Conservation (phyloP, 1,284 basidiomycete species). For the Sporisorium scitamineum region DNA sequence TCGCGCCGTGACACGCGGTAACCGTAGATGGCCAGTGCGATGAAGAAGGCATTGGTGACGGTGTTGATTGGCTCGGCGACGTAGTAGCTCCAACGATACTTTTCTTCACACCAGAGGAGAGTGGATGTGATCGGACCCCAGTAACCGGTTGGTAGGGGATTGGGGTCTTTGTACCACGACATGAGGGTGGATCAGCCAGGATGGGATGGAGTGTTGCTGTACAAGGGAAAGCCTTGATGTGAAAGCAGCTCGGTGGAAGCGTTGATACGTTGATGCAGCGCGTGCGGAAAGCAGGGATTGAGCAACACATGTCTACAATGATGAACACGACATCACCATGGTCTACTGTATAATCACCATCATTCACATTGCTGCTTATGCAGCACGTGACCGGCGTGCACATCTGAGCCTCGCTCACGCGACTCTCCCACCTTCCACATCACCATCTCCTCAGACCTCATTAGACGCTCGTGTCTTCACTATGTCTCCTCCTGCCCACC, state of each 20-base stretch:
- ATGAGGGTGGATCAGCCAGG: slow-evolving; percentile 2
- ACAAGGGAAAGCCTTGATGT: neutral
- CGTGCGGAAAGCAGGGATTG: no score
- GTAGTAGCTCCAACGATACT: slow-evolving; percentile 61
- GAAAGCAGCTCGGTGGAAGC: no score
- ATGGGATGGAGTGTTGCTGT: neutral
- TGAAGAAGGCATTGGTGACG: slow-evolving; percentile 71
- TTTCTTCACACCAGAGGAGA: slow-evolving; percentile 65
- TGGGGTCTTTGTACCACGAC: slow-evolving; percentile 39
- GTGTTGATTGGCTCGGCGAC: slow-evolving; percentile 66
- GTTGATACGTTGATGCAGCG: neutral
- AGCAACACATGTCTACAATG: no score
- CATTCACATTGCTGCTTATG: neutral
- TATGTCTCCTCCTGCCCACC: no score
- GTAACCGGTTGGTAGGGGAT: slow-evolving; percentile 43
- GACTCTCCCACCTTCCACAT: no score
- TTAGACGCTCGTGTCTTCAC: no score
- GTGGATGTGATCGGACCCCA: slow-evolving; percentile 65
- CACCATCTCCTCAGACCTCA: no score
- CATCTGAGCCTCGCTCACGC: no score
- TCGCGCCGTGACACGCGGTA: slow-evolving; percentile 27
- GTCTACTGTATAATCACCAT: no score
- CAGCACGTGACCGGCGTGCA: no score
- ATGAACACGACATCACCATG: neutral
- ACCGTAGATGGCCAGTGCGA: slow-evolving; percentile 70